These are phyloP conservation scores for Colletotrichum horii DNA, from an alignment of 2,329 filamentous ascomycete genomes.

Conservation along the genomic window DNA sequence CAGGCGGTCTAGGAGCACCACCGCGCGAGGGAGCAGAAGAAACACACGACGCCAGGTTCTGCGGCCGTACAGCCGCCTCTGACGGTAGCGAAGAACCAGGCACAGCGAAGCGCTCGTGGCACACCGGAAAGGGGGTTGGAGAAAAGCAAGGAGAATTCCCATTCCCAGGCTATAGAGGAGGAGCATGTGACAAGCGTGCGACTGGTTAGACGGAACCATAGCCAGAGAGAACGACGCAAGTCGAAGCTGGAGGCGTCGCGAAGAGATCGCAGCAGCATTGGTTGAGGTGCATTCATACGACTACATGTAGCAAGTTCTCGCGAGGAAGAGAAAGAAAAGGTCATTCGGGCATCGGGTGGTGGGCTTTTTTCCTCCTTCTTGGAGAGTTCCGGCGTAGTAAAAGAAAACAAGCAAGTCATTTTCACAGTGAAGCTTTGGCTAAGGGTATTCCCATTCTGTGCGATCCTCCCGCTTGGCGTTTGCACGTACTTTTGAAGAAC, in stretches of 20 bases:
- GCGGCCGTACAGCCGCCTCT: neutral
- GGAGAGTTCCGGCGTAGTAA: neutral
- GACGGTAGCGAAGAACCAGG: neutral
- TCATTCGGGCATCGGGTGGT: neutral
- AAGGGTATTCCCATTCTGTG: neutral
- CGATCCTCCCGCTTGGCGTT: neutral
- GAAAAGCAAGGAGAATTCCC: neutral
- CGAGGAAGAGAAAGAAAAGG: neutral
- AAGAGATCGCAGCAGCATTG: constrained; percentile 5
- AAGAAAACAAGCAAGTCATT: neutral
- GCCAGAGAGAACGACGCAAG: constrained; percentile 18
- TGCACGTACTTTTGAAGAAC: neutral
- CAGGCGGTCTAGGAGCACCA: constrained; percentile 65
- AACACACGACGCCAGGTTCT: neutral
- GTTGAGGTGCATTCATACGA: constrained; percentile 12
- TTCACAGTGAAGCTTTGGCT: neutral
- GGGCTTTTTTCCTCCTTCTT: neutral
- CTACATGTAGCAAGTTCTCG: neutral
- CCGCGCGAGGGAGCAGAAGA: neutral
- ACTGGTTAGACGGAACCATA: constrained; percentile 18
- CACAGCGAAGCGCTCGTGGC: neutral
- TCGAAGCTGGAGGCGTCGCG: neutral
- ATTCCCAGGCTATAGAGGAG: neutral
- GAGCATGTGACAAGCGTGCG: constrained; percentile 20
- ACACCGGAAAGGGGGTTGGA: neutral